Conservation (phyloP, 345 rosid genomes). For the Syzygium aqueum region DNA sequence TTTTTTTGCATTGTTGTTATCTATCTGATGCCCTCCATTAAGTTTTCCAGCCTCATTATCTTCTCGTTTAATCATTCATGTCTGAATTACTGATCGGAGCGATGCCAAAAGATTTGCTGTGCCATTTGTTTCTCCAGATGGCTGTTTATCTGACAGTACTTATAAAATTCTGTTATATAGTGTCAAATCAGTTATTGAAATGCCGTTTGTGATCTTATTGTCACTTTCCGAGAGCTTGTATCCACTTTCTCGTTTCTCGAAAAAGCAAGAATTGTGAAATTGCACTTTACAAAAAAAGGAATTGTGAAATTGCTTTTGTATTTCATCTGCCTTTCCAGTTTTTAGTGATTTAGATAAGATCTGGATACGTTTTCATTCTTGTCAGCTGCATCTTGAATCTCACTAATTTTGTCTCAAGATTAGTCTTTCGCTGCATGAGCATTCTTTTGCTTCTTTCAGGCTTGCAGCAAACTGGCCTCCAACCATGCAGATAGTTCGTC, state of each 20-base stretch:
- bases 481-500: constrained; percentile 92
- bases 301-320: not conserved
- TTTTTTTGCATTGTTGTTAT: not conserved
- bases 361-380: not conserved
- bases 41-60: not conserved
- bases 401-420: not conserved
- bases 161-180: not conserved
- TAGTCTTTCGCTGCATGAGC: not conserved
- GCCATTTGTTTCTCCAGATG: not conserved
- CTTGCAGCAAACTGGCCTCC: constrained; percentile 97
- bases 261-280: no score
- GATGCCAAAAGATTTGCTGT: not conserved
- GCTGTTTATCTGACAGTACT: not conserved
- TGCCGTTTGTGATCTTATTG: not conserved
- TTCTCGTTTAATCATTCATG: not conserved
- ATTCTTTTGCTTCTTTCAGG: constrained; percentile 35
- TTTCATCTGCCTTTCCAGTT: not conserved
- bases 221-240: not conserved
- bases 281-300: no score
- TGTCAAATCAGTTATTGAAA: not conserved
- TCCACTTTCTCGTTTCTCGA: not conserved
- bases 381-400: not conserved
- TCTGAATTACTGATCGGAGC: not conserved
- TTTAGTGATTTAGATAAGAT: not conserved
- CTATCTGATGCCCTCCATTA: not conserved